Evolutionary conservation across 2,329 filamentous ascomycete genomes (phyloP).

Genomic region (Ophiostoma triangulosporum): DNA sequence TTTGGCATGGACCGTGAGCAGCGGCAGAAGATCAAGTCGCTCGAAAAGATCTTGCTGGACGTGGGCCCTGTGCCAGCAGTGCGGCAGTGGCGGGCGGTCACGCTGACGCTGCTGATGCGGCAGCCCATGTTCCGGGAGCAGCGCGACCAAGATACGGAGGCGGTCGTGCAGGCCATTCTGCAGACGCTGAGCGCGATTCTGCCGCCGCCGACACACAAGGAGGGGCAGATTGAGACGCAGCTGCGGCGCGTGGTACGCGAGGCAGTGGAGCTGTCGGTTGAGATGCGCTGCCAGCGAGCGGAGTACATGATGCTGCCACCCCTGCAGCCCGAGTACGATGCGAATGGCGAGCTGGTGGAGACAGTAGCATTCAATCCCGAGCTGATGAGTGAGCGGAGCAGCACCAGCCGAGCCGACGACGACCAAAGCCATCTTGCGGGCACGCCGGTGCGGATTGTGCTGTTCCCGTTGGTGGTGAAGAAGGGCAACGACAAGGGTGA

Average conservation of each 20-base stretch:
- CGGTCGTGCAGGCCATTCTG: slow-evolving; percentile 85
- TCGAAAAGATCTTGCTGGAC: slow-evolving; percentile 84
- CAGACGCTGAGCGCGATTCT: slow-evolving; percentile 72
- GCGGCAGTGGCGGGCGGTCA: slow-evolving; percentile 92
- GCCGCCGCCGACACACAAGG: slow-evolving; percentile 70
- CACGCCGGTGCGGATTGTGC: slow-evolving; percentile 75
- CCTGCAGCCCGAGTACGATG: slow-evolving; percentile 86
- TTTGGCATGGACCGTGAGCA: slow-evolving; percentile 99
- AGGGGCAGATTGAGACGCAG: slow-evolving; percentile 68
- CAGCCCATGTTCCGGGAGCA: slow-evolving; percentile 69
- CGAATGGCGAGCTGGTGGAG: slow-evolving; percentile 74
- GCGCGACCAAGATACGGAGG: slow-evolving; percentile 81
- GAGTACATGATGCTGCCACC: slow-evolving; percentile 99
- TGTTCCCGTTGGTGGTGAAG: slow-evolving; percentile 94
- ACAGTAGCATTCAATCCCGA: slow-evolving; percentile 86
- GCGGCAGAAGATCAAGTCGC: slow-evolving; percentile 87
- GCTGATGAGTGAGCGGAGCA: slow-evolving; percentile 86
- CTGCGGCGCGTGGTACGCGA: slow-evolving; percentile 77
- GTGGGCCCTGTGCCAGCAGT: slow-evolving; percentile 82
- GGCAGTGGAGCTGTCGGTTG: slow-evolving; percentile 80
- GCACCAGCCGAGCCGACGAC: slow-evolving; percentile 27
- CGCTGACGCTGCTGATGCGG: slow-evolving; percentile 73
- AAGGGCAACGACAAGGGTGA: slow-evolving; percentile 80
- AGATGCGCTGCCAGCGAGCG: slow-evolving; percentile 93
- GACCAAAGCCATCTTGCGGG: slow-evolving; percentile 38